Percentiles rank a stretch among this genome's conserved stretches.
Evolutionary conservation across 345 rosid genomes (phyloP).

Genomic region (Abelmoschus esculentus): DNA sequence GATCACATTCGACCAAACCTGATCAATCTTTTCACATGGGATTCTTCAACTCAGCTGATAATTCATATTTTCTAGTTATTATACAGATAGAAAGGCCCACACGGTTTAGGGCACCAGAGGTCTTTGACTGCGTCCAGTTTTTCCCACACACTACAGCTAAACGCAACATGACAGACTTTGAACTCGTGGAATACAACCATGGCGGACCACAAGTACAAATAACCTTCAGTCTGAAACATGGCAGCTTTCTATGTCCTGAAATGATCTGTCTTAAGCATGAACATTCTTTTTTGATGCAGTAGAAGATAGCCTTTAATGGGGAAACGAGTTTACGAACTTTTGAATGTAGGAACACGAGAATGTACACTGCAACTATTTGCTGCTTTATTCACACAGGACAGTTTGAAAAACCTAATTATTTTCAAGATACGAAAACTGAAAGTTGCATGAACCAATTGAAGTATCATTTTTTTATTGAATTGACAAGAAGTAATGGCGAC

Average conservation of each 20-base stretch:
- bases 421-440: too few species aligned
- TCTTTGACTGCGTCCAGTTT: background rate
- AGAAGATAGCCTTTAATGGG: background rate
- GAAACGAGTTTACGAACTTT: background rate
- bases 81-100: background rate
- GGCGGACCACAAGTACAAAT: background rate
- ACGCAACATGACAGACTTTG: background rate
- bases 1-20: background rate
- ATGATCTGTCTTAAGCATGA: background rate
- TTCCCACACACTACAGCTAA: conserved; percentile 5
- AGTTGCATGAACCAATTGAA: too few species aligned
- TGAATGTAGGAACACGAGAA: background rate
- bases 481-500: background rate
- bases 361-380: background rate
- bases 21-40: background rate
- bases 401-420: too few species aligned
- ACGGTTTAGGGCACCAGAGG: conserved; percentile 1
- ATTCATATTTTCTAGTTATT: background rate
- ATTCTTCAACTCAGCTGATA: background rate
- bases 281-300: background rate
- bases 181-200: too few species aligned
- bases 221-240: background rate
- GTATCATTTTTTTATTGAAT: too few species aligned
- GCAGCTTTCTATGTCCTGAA: background rate
- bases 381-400: background rate